phyloP scores from a whole-genome alignment of 2,329 filamentous ascomycete genomes.

The Dothideomycetes sp. region DNA sequence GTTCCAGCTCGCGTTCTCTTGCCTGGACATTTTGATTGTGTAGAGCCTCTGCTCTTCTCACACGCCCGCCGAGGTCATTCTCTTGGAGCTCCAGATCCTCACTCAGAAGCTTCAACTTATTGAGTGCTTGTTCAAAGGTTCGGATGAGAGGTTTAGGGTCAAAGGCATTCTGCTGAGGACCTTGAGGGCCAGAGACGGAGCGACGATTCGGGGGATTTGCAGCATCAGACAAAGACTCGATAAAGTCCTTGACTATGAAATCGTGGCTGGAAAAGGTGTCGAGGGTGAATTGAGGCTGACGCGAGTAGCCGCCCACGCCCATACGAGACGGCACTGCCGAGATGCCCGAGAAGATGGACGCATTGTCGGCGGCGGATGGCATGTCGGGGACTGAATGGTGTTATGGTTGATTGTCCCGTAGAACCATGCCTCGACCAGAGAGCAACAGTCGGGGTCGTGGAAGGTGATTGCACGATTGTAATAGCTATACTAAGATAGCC shows the following conservation, averaged over 20 bases:
- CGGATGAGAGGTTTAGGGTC: slow-evolving; percentile 95
- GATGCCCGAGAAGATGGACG: slow-evolving; percentile 32
- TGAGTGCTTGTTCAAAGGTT: slow-evolving; percentile 73
- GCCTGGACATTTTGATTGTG: slow-evolving; percentile 87
- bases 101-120: slow-evolving; percentile 59
- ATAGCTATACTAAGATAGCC: too few relatives aligned
- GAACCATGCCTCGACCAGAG: too few relatives aligned
- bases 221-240: slow-evolving; percentile 82
- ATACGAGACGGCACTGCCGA: slow-evolving; percentile 21
- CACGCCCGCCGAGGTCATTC: slow-evolving; percentile 81
- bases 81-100: slow-evolving; percentile 85
- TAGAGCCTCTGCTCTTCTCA: slow-evolving; percentile 81
- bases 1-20: slow-evolving; percentile 78
- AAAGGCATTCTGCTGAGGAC: slow-evolving; percentile 44
- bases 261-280: slow-evolving; percentile 63
- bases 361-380: slow-evolving; percentile 32
- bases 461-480: too few relatives aligned
- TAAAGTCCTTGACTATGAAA: slow-evolving; percentile 97
- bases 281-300: slow-evolving; percentile 57
- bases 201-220: slow-evolving; percentile 71
- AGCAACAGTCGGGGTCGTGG: too few relatives aligned
- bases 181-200: slow-evolving; percentile 41
- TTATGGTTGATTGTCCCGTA: too few relatives aligned
- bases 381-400: too few relatives aligned
- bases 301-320: slow-evolving; percentile 16